A percentile compares a stretch with the other conserved stretches of the same genome.
Conservation (phyloP, 495 filamentous ascomycete species). For the Aspergillus affinis region DNA sequence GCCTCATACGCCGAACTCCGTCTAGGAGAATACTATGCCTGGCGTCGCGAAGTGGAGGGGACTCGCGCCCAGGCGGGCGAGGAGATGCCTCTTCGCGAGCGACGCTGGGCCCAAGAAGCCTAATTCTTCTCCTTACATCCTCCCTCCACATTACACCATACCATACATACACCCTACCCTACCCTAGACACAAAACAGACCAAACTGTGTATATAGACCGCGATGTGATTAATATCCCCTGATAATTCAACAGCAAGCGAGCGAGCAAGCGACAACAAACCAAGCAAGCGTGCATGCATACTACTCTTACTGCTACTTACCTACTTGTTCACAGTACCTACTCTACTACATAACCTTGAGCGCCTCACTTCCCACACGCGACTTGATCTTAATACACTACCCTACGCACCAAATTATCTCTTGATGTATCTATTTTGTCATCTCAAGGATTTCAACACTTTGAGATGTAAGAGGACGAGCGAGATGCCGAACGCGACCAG, state of each 20-base stretch:
- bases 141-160: background rate
- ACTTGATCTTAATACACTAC: background rate
- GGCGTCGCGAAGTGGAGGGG: conserved; percentile 72
- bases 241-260: background rate
- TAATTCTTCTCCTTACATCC: conserved; percentile 8
- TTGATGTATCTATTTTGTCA: background rate
- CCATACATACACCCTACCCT: conserved; percentile 1
- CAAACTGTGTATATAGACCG: background rate
- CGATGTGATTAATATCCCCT: background rate
- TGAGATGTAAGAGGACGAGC: background rate
- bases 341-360: background rate
- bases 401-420: too few relatives aligned
- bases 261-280: background rate
- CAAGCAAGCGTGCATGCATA: conserved; percentile 4
- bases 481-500: background rate
- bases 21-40: conserved; percentile 94
- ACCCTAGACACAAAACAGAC: background rate
- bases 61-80: conserved; percentile 53
- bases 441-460: too few relatives aligned
- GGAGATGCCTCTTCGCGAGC: conserved; percentile 73
- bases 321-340: background rate
- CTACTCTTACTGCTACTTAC: background rate
- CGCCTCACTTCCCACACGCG: background rate
- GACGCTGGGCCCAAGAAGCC: conserved; percentile 70
- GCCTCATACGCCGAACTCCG: conserved; percentile 84